Conservation (phyloP, 306 rosid genomes). For the Vigna mungo region DNA sequence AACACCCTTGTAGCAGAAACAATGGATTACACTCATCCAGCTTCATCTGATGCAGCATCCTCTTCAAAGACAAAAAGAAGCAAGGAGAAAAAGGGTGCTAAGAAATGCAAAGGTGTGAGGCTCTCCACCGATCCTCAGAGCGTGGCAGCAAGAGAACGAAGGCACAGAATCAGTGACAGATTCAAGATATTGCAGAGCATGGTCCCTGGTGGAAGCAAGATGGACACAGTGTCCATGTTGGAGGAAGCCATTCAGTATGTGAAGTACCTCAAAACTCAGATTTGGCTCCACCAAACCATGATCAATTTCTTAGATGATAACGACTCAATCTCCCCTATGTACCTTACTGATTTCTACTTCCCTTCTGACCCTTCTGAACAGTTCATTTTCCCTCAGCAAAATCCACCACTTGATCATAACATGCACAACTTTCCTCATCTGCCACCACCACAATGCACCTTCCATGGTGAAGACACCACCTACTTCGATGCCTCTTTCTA, state of each 20-base stretch:
- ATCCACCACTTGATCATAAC: neutral
- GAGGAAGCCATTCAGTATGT: conserved; percentile 93
- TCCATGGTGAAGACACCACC: conserved; percentile 24
- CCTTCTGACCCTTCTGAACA: conserved; percentile 31
- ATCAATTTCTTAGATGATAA: conserved; percentile 37
- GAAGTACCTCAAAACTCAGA: conserved; percentile 81
- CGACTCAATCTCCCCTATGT: conserved; percentile 12
- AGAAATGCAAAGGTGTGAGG: conserved; percentile 57
- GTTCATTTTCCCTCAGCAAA: neutral
- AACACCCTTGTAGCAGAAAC: neutral
- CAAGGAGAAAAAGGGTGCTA: conserved; percentile 40
- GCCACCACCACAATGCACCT: neutral
- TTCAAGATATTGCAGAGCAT: conserved; percentile 92
- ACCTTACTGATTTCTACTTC: neutral
- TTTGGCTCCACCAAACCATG: conserved; percentile 87
- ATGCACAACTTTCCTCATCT: neutral
- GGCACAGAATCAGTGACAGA: conserved; percentile 89
- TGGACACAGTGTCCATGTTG: conserved; percentile 95
- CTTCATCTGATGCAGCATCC: conserved; percentile 47
- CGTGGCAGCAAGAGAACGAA: conserved; percentile 88
- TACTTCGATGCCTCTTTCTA: neutral
- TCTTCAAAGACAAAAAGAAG: conserved; percentile 45
- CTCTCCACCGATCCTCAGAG: conserved; percentile 96
- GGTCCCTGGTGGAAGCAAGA: conserved; percentile 87
- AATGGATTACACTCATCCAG: conserved; percentile 55